Base-by-base conservation (phyloP, 1,139 yeast genomes). In the Saccharomycopsis phalli region DNA sequence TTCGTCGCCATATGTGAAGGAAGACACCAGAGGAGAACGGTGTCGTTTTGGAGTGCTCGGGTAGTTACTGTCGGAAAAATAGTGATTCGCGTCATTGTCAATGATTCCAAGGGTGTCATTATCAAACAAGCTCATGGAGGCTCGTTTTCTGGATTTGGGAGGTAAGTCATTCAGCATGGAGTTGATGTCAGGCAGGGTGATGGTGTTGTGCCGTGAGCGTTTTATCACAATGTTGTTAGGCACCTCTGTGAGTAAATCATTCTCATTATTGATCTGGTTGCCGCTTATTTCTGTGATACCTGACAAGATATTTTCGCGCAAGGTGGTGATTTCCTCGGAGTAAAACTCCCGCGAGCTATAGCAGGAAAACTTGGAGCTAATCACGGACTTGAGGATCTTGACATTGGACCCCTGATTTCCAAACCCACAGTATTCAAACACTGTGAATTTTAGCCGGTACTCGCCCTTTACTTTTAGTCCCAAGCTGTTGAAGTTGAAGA, bases 401-500 rank as follows among this genome's bases (percentile, higher is more conserved):
- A 41, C 22, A 4, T 16, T 13, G 2, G 27, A 7, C 4, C 20
- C 31, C n/a, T 14, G 4, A 5, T 13, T 13, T 4, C n/a, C 21
- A 21, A 42, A 40, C 16, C 40, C 30, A 14, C 31, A 29, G 21
- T 7, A 39, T 19, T 35, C 44, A 22, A 20, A 42, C 7, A 42
- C 26, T 2, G 23, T 11, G 31, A 42, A 42, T 21, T 34, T 35
- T 8, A 42, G 13, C 7, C 30, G 35, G 41, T 42, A 42, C 7
- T 36, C 22, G 22, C 46, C 46, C 31, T 36, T 36, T 2, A 10
- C 25, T 20, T 17, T 41, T 16, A 42, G 8, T 4, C 41, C 34
- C 7, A 42, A 30, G 16, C 31, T 42, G 27, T 33, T 36, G 32
- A 42, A 42, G 22, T 36, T 40, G 36, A 42, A 42, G 7, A 40